Conservation (phyloP, 2,329 filamentous ascomycete species). For the Pezicula carpinea region DNA sequence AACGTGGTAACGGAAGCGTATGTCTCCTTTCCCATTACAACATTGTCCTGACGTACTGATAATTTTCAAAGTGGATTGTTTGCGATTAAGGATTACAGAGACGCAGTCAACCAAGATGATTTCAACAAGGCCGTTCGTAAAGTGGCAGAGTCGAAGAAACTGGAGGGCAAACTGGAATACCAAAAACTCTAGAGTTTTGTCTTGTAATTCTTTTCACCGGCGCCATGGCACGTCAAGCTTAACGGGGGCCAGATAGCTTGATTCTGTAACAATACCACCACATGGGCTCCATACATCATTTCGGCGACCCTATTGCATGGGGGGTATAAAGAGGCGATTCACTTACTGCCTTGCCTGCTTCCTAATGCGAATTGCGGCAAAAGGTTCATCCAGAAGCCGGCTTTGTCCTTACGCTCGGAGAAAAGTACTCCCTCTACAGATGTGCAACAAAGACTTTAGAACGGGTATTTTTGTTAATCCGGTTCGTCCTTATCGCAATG, state of each 20-base stretch:
- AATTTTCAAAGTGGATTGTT: slow-evolving; percentile 68
- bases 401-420: background rate
- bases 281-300: slow-evolving; percentile 11
- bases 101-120: slow-evolving; percentile 95
- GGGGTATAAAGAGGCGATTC: background rate
- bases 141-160: slow-evolving; percentile 94
- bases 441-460: background rate
- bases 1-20: slow-evolving; percentile 99
- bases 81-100: slow-evolving; percentile 96
- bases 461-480: background rate
- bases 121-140: slow-evolving; percentile 99
- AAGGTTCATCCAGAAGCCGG: background rate
- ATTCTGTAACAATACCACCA: slow-evolving; percentile 25
- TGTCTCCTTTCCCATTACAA: slow-evolving; percentile 35
- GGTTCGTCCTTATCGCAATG: too few relatives aligned
- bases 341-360: background rate
- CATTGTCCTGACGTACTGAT: slow-evolving; percentile 20
- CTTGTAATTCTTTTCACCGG: slow-evolving; percentile 18
- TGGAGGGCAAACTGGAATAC: slow-evolving; percentile 97
- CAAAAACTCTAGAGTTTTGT: slow-evolving; percentile 69
- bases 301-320: background rate
- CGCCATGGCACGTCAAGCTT: slow-evolving; percentile 18
- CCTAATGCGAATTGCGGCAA: background rate
- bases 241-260: slow-evolving; percentile 16
- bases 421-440: slow-evolving; percentile 1